A percentile compares a stretch with the other conserved stretches of the same genome.
These are phyloP conservation scores for Peronospora farinosa DNA, from an alignment of 352 stramenopile species.

Conservation along the genomic window DNA sequence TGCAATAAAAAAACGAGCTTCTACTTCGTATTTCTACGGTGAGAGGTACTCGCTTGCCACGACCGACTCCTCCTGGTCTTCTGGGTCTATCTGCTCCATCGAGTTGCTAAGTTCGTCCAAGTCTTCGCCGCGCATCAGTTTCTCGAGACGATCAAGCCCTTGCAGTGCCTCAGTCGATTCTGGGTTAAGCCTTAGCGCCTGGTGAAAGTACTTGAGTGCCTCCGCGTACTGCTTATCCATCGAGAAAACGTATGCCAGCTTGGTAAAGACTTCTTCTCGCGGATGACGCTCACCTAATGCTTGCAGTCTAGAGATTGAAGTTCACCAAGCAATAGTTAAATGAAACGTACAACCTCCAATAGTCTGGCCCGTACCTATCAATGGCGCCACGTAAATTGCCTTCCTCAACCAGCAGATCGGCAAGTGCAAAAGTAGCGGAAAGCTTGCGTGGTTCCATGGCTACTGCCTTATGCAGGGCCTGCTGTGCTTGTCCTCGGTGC, in stretches of 20 bases:
- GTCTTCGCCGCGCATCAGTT: constrained; percentile 72
- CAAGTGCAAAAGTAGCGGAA: constrained; percentile 56
- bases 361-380: constrained; percentile 35
- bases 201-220: constrained; percentile 64
- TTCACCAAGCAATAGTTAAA: constrained; percentile 1
- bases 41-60: constrained; percentile 46
- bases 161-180: constrained; percentile 41
- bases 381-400: constrained; percentile 48
- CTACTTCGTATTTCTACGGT: constrained; percentile 10
- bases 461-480: constrained; percentile 57
- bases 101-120: constrained; percentile 59
- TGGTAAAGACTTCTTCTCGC: constrained; percentile 65
- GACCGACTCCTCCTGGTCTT: constrained; percentile 52
- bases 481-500: constrained; percentile 46
- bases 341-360: neutral
- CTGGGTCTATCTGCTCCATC: constrained; percentile 52
- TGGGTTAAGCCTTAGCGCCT: constrained; percentile 55
- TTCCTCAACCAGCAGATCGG: constrained; percentile 59
- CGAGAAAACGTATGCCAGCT: constrained; percentile 67
- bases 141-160: constrained; percentile 67
- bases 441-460: constrained; percentile 56
- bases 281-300: constrained; percentile 41
- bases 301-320: constrained; percentile 28
- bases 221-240: constrained; percentile 63
- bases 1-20: neutral